Base-by-base conservation (phyloP, 2,329 filamentous ascomycete species). In the Phaeophleospora eucalypticola region DNA sequence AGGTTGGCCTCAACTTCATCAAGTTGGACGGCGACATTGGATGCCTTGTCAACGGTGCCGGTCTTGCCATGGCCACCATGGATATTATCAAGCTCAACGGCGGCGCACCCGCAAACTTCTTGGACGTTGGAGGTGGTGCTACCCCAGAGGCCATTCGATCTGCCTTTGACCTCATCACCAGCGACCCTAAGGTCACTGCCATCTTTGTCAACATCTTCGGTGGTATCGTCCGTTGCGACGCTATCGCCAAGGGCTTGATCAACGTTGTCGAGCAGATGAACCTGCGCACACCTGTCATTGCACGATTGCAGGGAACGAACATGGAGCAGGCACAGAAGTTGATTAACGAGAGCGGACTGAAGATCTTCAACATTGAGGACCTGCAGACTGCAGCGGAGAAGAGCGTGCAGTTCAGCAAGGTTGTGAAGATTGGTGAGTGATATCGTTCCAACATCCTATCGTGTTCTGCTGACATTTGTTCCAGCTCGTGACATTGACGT, bases 121-220 rank as follows among this genome's bases (percentile, higher is more conserved):
- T 98, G 62, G 93, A 98, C 70, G 93, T 98, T 61, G 93, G 93
- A 67, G 93, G 93, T 70, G 93, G 93, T 78, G 93, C 93, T 60
- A 98, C 93, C 51, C 90, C 93, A 27, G 86, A 90, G 59, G 93
- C 93, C 63, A 98, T 98, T 75, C 88, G 89, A 78, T 86, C 93
- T 74, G 93, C 93, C 59, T 98, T 98, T 68, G 90, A 95, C 72
- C 87, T 98, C 65, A 98, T 98, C 77, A 98, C 93, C 63, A 93
- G 86, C 73, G 93, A 98, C 72, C 83, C 89, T 67, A 97, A 97
- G 81, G 93, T 98, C 58, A 91, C 90, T 42, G 93, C 93, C 65
- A 93, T 98, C 76, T 98, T 98, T 63, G 93, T 98, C 78, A 98
- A 98, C 82, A 98, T 98, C 72, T 98, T 98, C 68, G 93, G 93